A percentile compares a stretch with the other conserved stretches of the same genome.
phyloP scores from a whole-genome alignment of 257 asterid species.

The Przewalskia tangutica region DNA sequence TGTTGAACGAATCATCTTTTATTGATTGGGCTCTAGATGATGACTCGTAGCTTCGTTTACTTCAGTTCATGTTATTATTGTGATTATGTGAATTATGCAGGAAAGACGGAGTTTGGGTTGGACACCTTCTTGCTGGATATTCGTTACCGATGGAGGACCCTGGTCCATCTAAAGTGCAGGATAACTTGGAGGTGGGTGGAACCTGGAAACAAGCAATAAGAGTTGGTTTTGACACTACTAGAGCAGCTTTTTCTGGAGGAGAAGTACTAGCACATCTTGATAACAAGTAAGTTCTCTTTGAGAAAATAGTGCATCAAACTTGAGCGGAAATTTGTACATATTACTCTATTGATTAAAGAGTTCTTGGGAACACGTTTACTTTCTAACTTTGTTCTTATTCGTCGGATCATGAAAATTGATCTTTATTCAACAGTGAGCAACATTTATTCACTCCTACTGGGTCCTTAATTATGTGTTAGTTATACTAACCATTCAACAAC shows the following conservation, averaged over 20 bases:
- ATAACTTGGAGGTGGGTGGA: slow-evolving; percentile 14
- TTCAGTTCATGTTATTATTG: not conserved
- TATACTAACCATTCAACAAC: not conserved
- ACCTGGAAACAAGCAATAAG: slow-evolving; percentile 27
- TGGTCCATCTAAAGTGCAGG: slow-evolving; percentile 5
- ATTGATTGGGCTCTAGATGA: not conserved
- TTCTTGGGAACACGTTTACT: not conserved
- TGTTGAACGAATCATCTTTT: not conserved
- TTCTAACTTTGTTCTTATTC: not conserved
- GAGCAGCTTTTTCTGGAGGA: slow-evolving; percentile 26
- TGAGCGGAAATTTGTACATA: not conserved
- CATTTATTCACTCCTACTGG: not conserved
- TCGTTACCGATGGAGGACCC: slow-evolving; percentile 36
- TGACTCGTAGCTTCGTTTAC: not conserved
- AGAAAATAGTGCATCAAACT: not conserved
- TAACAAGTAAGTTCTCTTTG: slow-evolving; percentile 15
- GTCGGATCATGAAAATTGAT: not conserved
- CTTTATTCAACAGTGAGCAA: not conserved
- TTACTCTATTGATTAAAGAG: too few relatives aligned
- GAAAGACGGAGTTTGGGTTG: slow-evolving; percentile 31
- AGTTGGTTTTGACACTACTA: slow-evolving; percentile 24
- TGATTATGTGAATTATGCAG: slow-evolving; percentile 8
- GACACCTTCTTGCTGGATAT: slow-evolving; percentile 31
- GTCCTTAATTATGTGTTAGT: not conserved
- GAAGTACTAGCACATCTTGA: slow-evolving; percentile 31